Evolutionary conservation across 495 filamentous ascomycete species (phyloP).

Genomic region (Aspergillus wentii): DNA sequence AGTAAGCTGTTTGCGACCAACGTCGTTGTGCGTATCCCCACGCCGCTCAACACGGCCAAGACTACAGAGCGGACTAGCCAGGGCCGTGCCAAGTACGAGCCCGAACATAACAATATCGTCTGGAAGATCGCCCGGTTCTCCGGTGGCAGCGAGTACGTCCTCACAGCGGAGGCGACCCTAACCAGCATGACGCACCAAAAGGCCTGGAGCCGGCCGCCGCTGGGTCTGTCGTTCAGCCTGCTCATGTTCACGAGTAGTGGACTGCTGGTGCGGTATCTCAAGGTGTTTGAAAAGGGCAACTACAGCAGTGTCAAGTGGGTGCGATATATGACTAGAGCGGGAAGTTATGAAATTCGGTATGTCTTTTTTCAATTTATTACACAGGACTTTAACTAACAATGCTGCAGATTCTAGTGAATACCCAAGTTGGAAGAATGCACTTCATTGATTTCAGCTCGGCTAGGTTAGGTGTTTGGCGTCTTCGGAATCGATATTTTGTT

Average conservation of each 20-base stretch:
- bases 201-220: conserved; percentile 89
- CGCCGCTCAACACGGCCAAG: conserved; percentile 90
- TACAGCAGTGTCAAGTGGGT: conserved; percentile 99
- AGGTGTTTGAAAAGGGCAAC: conserved; percentile 99
- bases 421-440: too few relatives aligned
- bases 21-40: conserved; percentile 92
- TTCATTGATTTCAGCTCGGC: too few relatives aligned
- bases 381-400: too few relatives aligned
- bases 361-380: too few relatives aligned
- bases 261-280: conserved; percentile 88
- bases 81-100: conserved; percentile 98
- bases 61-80: conserved; percentile 92
- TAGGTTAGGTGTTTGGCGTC: too few relatives aligned
- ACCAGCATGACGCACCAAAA: conserved; percentile 98
- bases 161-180: conserved; percentile 88
- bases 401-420: too few relatives aligned
- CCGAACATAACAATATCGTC: conserved; percentile 93
- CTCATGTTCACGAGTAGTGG: conserved; percentile 98
- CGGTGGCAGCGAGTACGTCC: conserved; percentile 89
- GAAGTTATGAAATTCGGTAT: conserved; percentile 57
- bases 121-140: conserved; percentile 99
- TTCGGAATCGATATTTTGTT: too few relatives aligned
- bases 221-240: conserved; percentile 86
- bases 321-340: conserved; percentile 94
- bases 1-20: conserved; percentile 96